Conservation (phyloP, 768 basidiomycete species). For the Pulveroboletus sp. region DNA sequence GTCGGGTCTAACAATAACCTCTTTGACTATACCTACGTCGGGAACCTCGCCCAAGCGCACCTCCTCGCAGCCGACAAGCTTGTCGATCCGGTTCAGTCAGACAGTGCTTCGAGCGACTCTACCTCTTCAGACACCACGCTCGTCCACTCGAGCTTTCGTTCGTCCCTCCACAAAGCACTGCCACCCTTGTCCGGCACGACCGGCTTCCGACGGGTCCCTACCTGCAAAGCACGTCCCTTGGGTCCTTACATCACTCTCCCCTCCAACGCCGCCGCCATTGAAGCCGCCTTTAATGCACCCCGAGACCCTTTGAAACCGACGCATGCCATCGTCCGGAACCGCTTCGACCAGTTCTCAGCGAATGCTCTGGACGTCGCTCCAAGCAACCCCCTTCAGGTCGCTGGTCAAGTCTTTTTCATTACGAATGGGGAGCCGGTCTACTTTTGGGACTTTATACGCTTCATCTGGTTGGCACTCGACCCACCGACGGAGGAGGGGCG, state of each 20-base stretch:
- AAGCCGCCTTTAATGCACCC: constrained; percentile 51
- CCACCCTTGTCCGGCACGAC: constrained; percentile 61
- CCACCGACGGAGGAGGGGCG: constrained; percentile 40
- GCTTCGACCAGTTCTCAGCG: constrained; percentile 77
- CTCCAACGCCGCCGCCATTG: constrained; percentile 51
- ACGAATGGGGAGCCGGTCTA: constrained; percentile 94
- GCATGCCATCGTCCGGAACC: constrained; percentile 64
- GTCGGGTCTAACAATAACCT: constrained; percentile 91
- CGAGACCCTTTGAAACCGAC: constrained; percentile 32
- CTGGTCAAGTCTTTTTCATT: constrained; percentile 93
- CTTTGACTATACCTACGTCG: constrained; percentile 96
- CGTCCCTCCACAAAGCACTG: constrained; percentile 47
- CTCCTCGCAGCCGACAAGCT: constrained; percentile 91
- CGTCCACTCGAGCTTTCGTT: constrained; percentile 38
- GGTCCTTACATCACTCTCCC: constrained; percentile 73
- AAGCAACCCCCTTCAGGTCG: constrained; percentile 66
- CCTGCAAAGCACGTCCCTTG: constrained; percentile 72
- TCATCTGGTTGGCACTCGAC: constrained; percentile 72
- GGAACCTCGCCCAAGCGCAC: constrained; percentile 92
- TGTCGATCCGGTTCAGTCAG: constrained; percentile 40
- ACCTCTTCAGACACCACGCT: constrained; percentile 32
- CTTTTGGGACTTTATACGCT: constrained; percentile 91
- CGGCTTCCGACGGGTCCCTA: constrained; percentile 65
- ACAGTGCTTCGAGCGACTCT: constrained; percentile 12
- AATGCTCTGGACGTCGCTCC: constrained; percentile 48